Evolutionary conservation across 169 alveolate genomes (phyloP), one percentile per base, ranked within the genome.

Genomic region (Plasmodium coatneyi): DNA sequence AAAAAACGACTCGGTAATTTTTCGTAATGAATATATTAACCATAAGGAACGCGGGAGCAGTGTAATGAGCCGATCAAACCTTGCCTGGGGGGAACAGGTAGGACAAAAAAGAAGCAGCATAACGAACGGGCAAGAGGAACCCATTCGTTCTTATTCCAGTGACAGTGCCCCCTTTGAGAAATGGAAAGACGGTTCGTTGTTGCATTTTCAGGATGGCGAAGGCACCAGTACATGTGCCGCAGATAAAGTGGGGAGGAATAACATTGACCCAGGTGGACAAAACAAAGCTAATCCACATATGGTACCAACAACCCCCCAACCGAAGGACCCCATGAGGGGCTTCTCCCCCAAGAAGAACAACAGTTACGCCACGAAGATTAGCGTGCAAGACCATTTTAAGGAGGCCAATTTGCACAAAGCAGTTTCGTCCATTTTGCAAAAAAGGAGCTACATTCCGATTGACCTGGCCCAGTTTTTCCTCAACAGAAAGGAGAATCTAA

Each of bases 401-500:
- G 71, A 43, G 25, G 25, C 82, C n/a, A 54, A 41, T 7, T 79
- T 54, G 66, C 39, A 84, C 34, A 41, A 74, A 39, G 70, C 66
- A 32, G n/a, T 72, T 25, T 49, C 46, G 6, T 49, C 54, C 49
- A 79, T 70, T 22, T 76, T 89, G 19, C 19, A n/a, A 19, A 56
- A 34, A 2, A 78, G 46, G 32, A 89, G 89, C 52, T 39, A 54
- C 36, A 89, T 89, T 49, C 94, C 94, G 25, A 60, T 79, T 1
- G 82, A 79, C 72, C 10, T 89, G 70, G 39, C 41, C 19, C 72
- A 41, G 10, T 43, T 89, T 79, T 89, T 89, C 81, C 43, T 39
- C 71, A 52, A 32, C 34, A 89, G 94, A 49, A 56, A 71, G 71
- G 94, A 89, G 81, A 28, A 66, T 89, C 82, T 89, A 54, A 89